Percentiles rank a stretch among this genome's conserved stretches.
These are phyloP conservation scores for Suillus paluster DNA, from an alignment of 768 basidiomycete genomes.

Conservation along the genomic window DNA sequence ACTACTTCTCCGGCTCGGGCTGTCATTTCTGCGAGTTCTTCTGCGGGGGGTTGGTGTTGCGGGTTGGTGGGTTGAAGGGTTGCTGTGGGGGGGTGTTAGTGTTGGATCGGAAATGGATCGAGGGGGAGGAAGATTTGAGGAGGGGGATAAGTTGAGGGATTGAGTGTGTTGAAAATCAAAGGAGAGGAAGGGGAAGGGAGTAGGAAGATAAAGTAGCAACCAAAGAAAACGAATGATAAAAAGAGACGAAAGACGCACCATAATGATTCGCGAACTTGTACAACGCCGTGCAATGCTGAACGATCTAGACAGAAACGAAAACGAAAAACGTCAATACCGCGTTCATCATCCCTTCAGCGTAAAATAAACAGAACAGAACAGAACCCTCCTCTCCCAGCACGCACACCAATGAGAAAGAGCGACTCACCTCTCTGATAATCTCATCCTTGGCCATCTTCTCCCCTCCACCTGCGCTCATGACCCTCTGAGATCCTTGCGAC, in stretches of 20 bases:
- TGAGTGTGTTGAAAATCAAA: no score
- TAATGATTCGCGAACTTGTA: conserved; percentile 71
- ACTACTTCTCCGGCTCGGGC: conserved; percentile 68
- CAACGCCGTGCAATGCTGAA: conserved; percentile 62
- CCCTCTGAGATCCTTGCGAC: conserved; percentile 19
- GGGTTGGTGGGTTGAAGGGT: conserved; percentile 46
- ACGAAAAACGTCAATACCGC: conserved; percentile 29
- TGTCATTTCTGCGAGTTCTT: conserved; percentile 73
- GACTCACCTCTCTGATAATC: conserved; percentile 5
- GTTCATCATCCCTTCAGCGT: conserved; percentile 26
- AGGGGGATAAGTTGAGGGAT: no score
- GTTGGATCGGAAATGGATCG: background rate
- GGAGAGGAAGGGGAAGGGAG: no score
- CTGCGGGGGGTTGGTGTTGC: conserved; percentile 53
- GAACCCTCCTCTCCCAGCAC: no score
- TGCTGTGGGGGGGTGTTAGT: background rate
- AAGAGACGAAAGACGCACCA: conserved; percentile 47
- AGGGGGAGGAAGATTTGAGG: no score
- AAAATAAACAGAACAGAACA: no score
- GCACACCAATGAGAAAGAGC: conserved; percentile 3
- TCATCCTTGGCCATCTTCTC: conserved; percentile 6
- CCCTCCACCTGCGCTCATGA: background rate
- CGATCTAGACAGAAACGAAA: no score
- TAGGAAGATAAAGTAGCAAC: background rate
- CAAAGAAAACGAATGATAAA: conserved; percentile 8